Evolutionary conservation across 2,329 filamentous ascomycete species (phyloP).

Genomic region (Neonectria punicea): DNA sequence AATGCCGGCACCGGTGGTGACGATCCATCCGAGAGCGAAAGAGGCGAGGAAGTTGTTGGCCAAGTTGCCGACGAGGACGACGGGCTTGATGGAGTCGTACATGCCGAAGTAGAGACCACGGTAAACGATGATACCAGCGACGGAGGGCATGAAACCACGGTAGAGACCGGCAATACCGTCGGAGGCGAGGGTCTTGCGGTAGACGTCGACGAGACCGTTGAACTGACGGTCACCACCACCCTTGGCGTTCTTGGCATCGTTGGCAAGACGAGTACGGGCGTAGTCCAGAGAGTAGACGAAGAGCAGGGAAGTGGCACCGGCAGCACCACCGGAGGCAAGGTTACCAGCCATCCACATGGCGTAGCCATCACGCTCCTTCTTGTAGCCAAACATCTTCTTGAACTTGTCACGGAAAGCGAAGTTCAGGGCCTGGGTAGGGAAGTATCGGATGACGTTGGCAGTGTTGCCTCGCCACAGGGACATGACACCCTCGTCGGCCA

Average conservation of each 20-base stretch:
- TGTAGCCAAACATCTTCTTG: slow-evolving; percentile 99
- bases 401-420: slow-evolving; percentile 99
- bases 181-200: slow-evolving; percentile 99
- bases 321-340: slow-evolving; percentile 98
- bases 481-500: slow-evolving; percentile 89
- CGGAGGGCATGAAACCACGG: slow-evolving; percentile 99
- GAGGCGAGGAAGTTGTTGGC: slow-evolving; percentile 99
- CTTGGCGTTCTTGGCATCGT: slow-evolving; percentile 99
- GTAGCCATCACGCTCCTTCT: slow-evolving; percentile 99
- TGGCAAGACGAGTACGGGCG: slow-evolving; percentile 99
- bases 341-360: slow-evolving; percentile 99
- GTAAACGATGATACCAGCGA: slow-evolving; percentile 99
- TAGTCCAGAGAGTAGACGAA: slow-evolving; percentile 99
- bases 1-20: slow-evolving; percentile 99
- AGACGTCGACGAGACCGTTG: slow-evolving; percentile 99
- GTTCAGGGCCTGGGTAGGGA: slow-evolving; percentile 99
- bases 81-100: slow-evolving; percentile 99
- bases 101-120: slow-evolving; percentile 99
- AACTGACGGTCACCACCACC: slow-evolving; percentile 98
- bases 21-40: slow-evolving; percentile 97
- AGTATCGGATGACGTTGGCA: slow-evolving; percentile 99
- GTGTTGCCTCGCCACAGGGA: slow-evolving; percentile 99
- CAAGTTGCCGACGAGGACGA: slow-evolving; percentile 89
- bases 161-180: slow-evolving; percentile 99
- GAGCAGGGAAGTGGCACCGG: slow-evolving; percentile 99